Percentiles rank a stretch among this genome's conserved stretches.
phyloP scores from a whole-genome alignment of 441 rosid genomes.

The Aquilaria agallochum region DNA sequence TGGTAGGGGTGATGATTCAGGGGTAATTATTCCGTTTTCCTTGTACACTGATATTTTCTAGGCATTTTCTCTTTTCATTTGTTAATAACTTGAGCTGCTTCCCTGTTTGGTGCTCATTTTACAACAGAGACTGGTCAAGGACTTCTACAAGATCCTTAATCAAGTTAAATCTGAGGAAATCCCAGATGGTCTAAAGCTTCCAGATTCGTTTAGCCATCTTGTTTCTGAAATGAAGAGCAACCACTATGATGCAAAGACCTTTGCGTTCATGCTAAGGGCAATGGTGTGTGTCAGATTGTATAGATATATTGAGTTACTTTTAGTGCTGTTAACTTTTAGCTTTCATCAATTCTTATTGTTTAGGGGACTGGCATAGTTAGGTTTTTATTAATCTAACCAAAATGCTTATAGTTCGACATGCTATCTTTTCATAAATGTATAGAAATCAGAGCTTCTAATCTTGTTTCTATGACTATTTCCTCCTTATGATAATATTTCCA shows the following conservation, averaged over 20 bases:
- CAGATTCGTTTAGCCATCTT: constrained; percentile 81
- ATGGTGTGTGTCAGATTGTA: constrained; percentile 53
- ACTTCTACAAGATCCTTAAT: constrained; percentile 73
- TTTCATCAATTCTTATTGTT: neutral
- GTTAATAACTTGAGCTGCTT: constrained; percentile 21
- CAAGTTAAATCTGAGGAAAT: constrained; percentile 78
- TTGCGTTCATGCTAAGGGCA: constrained; percentile 77
- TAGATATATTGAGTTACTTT: constrained; percentile 1
- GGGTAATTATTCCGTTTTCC: constrained; percentile 47
- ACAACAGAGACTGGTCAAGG: constrained; percentile 81
- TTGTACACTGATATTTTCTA: neutral
- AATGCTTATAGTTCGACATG: too few relatives aligned
- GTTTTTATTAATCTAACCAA: neutral
- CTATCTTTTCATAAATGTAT: too few relatives aligned
- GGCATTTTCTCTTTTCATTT: constrained; percentile 1
- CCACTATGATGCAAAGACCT: constrained; percentile 84
- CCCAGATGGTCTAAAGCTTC: constrained; percentile 83
- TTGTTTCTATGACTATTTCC: too few relatives aligned
- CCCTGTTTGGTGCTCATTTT: constrained; percentile 25
- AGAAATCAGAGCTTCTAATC: too few relatives aligned
- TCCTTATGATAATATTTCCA: too few relatives aligned
- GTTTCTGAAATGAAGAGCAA: constrained; percentile 78
- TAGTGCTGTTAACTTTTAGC: neutral
- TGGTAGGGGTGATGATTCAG: constrained; percentile 90
- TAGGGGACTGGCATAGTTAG: neutral